A percentile compares a stretch with the other conserved stretches of the same genome.
Conservation (phyloP, 495 filamentous ascomycete species). For the Neurospora sublineolata region DNA sequence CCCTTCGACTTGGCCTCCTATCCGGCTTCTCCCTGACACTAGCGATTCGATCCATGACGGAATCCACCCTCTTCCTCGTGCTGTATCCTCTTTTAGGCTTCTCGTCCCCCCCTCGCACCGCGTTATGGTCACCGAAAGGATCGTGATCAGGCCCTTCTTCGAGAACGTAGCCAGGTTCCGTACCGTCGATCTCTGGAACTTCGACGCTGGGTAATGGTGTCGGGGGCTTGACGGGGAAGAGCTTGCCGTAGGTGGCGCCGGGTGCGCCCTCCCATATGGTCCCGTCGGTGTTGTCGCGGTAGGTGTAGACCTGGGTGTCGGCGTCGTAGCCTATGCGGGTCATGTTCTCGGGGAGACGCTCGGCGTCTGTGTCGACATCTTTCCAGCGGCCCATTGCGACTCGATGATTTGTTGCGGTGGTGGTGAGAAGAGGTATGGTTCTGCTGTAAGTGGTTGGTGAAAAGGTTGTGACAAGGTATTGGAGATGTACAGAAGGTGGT, state of each 20-base stretch:
- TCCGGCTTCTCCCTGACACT: not conserved
- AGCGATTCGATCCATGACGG: not conserved
- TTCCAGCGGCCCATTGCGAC: slow-evolving; percentile 30
- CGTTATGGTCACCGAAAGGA: not conserved
- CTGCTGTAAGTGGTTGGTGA: not conserved
- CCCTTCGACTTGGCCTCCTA: not conserved
- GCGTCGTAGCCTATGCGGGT: slow-evolving; percentile 42
- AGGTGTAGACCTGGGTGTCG: slow-evolving; percentile 39
- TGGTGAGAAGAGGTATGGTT: not conserved
- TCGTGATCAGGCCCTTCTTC: slow-evolving; percentile 1
- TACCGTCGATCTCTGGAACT: not conserved
- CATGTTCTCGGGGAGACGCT: slow-evolving; percentile 43
- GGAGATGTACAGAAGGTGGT: not conserved
- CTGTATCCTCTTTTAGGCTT: not conserved
- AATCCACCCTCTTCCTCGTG: not conserved
- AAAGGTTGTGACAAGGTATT: not conserved
- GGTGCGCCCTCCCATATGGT: slow-evolving; percentile 32
- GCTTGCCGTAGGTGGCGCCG: slow-evolving; percentile 33
- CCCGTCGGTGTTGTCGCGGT: slow-evolving; percentile 29
- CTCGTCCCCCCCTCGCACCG: not conserved
- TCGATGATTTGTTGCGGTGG: not conserved
- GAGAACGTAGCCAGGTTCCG: slow-evolving; percentile 4
- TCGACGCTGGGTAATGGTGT: slow-evolving; percentile 1
- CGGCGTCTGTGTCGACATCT: slow-evolving; percentile 35
- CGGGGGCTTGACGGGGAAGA: slow-evolving; percentile 18